Evolutionary conservation across 2,329 filamentous ascomycete species (phyloP).

Genomic region (Ceratocystis colombiana): DNA sequence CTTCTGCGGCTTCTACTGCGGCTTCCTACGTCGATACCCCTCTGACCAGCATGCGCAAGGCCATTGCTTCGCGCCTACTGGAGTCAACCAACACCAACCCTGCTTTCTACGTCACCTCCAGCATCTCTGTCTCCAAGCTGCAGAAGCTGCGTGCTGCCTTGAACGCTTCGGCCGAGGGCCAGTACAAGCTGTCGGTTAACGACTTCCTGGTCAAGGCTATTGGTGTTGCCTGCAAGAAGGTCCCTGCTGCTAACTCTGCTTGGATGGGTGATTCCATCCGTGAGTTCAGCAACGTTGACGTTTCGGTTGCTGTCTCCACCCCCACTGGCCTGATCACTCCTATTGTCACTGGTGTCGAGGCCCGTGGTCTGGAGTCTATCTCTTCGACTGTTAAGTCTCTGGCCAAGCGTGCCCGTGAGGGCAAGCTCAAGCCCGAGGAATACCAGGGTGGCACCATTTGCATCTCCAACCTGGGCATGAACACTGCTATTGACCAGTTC

Average conservation of each 20-base stretch:
- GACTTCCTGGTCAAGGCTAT: slow-evolving; percentile 99
- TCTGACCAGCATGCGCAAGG: slow-evolving; percentile 91
- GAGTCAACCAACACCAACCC: slow-evolving; percentile 89
- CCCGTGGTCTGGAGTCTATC: slow-evolving; percentile 78
- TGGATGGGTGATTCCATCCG: slow-evolving; percentile 88
- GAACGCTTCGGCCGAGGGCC: slow-evolving; percentile 77
- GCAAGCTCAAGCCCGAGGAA: slow-evolving; percentile 98
- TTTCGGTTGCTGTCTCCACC: slow-evolving; percentile 91
- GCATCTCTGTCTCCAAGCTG: slow-evolving; percentile 86
- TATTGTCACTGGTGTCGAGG: slow-evolving; percentile 83
- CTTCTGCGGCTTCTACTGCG: slow-evolving; percentile 44
- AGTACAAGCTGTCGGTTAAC: slow-evolving; percentile 99
- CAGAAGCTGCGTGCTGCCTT: slow-evolving; percentile 91
- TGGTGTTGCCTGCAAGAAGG: slow-evolving; percentile 78
- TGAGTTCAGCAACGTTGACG: slow-evolving; percentile 85
- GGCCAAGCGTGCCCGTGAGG: slow-evolving; percentile 87
- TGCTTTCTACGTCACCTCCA: slow-evolving; percentile 92
- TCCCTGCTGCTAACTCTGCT: slow-evolving; percentile 89
- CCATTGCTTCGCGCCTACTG: slow-evolving; percentile 81
- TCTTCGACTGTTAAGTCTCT: slow-evolving; percentile 88
- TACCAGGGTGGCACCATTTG: slow-evolving; percentile 99
- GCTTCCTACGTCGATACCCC: slow-evolving; percentile 74
- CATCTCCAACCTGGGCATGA: slow-evolving; percentile 99
- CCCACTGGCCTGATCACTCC: slow-evolving; percentile 92
- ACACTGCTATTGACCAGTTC: slow-evolving; percentile 88